phyloP scores from a whole-genome alignment of 306 rosid genomes.

The Pterocarpus macrocarpus region DNA sequence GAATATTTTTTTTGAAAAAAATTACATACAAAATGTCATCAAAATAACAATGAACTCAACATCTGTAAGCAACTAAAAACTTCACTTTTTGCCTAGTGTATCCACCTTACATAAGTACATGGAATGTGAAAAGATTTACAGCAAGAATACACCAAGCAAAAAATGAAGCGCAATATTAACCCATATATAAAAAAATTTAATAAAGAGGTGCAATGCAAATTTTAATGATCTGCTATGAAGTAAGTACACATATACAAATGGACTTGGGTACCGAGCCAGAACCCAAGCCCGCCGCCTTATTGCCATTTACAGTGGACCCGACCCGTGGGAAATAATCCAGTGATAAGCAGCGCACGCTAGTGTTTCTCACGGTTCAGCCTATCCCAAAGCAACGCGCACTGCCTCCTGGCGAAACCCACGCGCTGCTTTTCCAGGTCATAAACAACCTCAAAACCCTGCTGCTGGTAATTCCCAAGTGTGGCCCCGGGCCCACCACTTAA shows the following conservation, averaged over 20 bases:
- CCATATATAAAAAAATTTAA: neutral
- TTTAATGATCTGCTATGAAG: neutral
- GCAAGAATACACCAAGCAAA: slow-evolving; percentile 32
- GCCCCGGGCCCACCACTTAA: slow-evolving; percentile 87
- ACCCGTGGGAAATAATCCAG: slow-evolving; percentile 26
- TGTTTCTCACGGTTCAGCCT: slow-evolving; percentile 53
- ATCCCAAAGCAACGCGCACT: slow-evolving; percentile 91
- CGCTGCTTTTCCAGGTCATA: slow-evolving; percentile 80
- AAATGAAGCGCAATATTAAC: slow-evolving; percentile 29
- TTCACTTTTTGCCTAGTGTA: slow-evolving; percentile 36
- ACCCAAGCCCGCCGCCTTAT: slow-evolving; percentile 29
- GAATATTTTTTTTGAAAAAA: neutral
- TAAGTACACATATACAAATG: slow-evolving; percentile 16
- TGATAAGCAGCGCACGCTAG: slow-evolving; percentile 10
- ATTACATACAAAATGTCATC: neutral
- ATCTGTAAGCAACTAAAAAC: neutral
- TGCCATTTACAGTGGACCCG: slow-evolving; percentile 22
- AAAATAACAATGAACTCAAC: neutral
- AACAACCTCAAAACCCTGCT: slow-evolving; percentile 89
- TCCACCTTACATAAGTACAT: neutral
- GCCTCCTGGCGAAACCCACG: slow-evolving; percentile 83
- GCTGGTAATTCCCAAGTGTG: slow-evolving; percentile 90
- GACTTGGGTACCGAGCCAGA: neutral
- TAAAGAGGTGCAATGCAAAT: neutral
- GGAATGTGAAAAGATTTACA: slow-evolving; percentile 8